Percentiles rank a stretch among this genome's conserved stretches.
These are phyloP conservation scores for Diplodia scrobiculata DNA, from an alignment of 2,329 filamentous ascomycete genomes.

Conservation along the genomic window DNA sequence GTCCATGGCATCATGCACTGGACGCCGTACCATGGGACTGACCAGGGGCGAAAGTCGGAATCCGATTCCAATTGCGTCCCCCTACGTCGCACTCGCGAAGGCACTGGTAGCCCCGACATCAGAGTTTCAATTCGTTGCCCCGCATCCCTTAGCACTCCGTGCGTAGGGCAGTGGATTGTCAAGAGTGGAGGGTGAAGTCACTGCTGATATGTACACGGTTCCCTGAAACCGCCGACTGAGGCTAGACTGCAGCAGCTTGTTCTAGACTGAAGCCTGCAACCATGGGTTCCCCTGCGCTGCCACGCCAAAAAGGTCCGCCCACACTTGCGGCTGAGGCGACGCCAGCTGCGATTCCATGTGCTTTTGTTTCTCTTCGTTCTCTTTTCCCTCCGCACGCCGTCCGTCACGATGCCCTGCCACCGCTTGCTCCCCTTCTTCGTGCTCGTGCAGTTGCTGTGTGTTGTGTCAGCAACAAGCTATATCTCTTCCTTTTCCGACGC, in stretches of 20 bases:
- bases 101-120: too few species aligned
- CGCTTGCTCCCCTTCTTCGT: not conserved
- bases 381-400: not conserved
- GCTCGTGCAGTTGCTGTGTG: not conserved
- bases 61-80: too few species aligned
- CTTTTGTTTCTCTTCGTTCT: not conserved
- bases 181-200: too few species aligned
- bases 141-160: too few species aligned
- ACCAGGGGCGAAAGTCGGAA: too few species aligned
- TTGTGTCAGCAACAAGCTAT: slow-evolving; percentile 2
- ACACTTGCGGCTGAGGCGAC: slow-evolving; percentile 3
- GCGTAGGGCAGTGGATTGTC: too few species aligned
- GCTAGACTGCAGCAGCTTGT: not conserved
- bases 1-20: too few species aligned
- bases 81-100: too few species aligned
- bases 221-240: not conserved
- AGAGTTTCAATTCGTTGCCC: too few species aligned
- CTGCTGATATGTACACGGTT: not conserved
- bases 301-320: not conserved
- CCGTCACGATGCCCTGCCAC: too few species aligned
- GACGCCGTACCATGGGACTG: too few species aligned
- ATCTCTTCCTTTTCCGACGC: slow-evolving; percentile 8
- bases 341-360: not conserved
- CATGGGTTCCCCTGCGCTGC: not conserved
- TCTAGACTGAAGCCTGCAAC: not conserved